Evolutionary conservation across 192 early-diverging fungal genomes (phyloP).

Genomic region (Podila minutissima): DNA sequence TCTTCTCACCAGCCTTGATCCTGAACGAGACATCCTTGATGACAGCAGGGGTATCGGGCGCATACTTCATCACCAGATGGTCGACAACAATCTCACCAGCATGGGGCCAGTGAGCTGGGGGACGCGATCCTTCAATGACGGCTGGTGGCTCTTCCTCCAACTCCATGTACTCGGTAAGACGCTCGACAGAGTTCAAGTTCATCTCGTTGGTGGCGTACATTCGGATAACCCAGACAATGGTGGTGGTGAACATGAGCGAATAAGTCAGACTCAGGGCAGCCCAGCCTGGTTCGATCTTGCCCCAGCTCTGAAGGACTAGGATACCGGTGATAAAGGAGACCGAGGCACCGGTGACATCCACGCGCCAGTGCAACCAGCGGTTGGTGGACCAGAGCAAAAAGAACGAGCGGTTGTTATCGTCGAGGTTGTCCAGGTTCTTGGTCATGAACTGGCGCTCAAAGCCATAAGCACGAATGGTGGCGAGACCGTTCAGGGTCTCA

Average conservation of each 20-base stretch:
- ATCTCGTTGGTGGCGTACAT: constrained; percentile 86
- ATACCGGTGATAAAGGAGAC: constrained; percentile 79
- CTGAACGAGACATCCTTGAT: constrained; percentile 73
- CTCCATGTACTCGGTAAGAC: constrained; percentile 82
- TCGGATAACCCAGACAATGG: constrained; percentile 84
- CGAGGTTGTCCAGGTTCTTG: constrained; percentile 66
- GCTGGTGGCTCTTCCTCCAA: constrained; percentile 82
- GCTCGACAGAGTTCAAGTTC: constrained; percentile 89
- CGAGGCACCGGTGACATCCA: constrained; percentile 79
- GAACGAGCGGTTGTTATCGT: constrained; percentile 87
- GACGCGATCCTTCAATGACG: constrained; percentile 56
- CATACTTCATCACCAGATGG: constrained; percentile 78
- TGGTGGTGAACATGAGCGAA: constrained; percentile 82
- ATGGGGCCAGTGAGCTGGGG: constrained; percentile 69
- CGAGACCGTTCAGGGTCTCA: constrained; percentile 79
- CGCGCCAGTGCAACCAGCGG: constrained; percentile 89
- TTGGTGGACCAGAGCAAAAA: constrained; percentile 89
- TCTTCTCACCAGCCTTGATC: constrained; percentile 65
- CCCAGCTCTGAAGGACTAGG: constrained; percentile 58
- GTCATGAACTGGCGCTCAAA: constrained; percentile 70
- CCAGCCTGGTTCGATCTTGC: constrained; percentile 80
- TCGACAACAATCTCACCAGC: constrained; percentile 74
- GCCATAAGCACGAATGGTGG: constrained; percentile 89
- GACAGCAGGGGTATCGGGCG: constrained; percentile 72
- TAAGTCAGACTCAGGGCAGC: constrained; percentile 90